Percentiles rank a stretch among this genome's conserved stretches.
These are phyloP conservation scores for Candida manassasensis DNA, from an alignment of 805 yeast genomes.

Conservation along the genomic window DNA sequence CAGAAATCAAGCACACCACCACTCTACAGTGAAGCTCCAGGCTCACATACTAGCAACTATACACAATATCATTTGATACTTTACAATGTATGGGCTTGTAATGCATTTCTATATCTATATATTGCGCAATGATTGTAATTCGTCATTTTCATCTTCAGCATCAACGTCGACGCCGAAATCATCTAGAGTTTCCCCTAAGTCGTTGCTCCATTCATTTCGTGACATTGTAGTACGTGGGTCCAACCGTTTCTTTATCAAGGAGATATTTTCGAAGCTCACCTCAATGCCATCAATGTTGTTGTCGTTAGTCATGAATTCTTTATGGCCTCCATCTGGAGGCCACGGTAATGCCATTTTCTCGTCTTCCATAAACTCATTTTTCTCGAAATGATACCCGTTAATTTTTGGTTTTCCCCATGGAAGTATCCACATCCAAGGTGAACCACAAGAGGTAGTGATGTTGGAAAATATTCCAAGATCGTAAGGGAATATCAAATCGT, in stretches of 20 bases:
- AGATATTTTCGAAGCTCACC: slow-evolving; percentile 8
- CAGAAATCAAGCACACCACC: too few species aligned
- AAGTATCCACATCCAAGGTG: slow-evolving; percentile 57
- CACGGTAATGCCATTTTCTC: slow-evolving; percentile 73
- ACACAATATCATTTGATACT: too few species aligned
- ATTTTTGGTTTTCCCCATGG: slow-evolving; percentile 68
- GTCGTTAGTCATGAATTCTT: slow-evolving; percentile 22
- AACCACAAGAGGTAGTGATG: slow-evolving; percentile 52
- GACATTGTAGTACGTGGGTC: slow-evolving; percentile 34
- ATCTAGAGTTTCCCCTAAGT: slow-evolving; percentile 74
- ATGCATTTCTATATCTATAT: neutral
- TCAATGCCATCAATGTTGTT: slow-evolving; percentile 13
- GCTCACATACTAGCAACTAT: too few species aligned
- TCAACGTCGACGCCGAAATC: slow-evolving; percentile 88
- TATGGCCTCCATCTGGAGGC: slow-evolving; percentile 85
- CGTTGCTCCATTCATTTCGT: slow-evolving; percentile 62
- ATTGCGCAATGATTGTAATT: neutral
- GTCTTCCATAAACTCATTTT: slow-evolving; percentile 48
- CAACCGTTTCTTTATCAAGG: slow-evolving; percentile 26
- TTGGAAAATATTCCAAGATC: slow-evolving; percentile 63
- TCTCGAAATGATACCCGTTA: slow-evolving; percentile 54
- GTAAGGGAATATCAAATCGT: slow-evolving; percentile 79
- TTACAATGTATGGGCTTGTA: neutral
- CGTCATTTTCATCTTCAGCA: slow-evolving; percentile 41
- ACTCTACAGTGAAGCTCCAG: too few species aligned